phyloP scores from a whole-genome alignment of 495 filamentous ascomycete species.

The Collariella sp. region DNA sequence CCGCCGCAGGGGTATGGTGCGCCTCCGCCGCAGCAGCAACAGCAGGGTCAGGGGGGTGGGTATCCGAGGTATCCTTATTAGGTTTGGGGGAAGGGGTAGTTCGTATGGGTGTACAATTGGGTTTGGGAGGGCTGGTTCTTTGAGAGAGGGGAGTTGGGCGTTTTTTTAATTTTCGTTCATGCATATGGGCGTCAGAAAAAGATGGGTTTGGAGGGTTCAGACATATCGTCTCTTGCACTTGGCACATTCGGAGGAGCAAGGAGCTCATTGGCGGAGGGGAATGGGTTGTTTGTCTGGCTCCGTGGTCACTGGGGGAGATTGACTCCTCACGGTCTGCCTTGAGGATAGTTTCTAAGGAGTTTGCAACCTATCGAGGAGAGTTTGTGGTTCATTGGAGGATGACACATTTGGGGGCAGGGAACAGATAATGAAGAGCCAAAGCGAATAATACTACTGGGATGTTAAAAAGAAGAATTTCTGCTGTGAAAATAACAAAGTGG shows the following conservation, averaged over 20 bases:
- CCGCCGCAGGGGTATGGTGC: conserved; percentile 14
- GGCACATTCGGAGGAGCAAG: neutral
- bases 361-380: neutral
- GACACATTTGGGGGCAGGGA: neutral
- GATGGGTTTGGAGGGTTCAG: neutral
- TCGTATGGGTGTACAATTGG: neutral
- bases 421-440: neutral
- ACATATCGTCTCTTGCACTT: neutral
- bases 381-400: neutral
- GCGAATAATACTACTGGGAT: neutral
- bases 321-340: no score
- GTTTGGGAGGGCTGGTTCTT: neutral
- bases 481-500: neutral
- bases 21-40: conserved; percentile 10
- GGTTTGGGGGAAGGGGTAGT: no score
- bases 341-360: no score
- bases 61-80: conserved; percentile 16
- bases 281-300: neutral
- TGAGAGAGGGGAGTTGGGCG: no score
- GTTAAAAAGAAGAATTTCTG: neutral
- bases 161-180: neutral
- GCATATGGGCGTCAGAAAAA: neutral
- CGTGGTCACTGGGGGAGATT: no score
- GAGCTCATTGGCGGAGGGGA: neutral
- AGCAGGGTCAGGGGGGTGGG: conserved; percentile 1